Conservation (phyloP, 352 stramenopile species). For the Pythium volutum region DNA sequence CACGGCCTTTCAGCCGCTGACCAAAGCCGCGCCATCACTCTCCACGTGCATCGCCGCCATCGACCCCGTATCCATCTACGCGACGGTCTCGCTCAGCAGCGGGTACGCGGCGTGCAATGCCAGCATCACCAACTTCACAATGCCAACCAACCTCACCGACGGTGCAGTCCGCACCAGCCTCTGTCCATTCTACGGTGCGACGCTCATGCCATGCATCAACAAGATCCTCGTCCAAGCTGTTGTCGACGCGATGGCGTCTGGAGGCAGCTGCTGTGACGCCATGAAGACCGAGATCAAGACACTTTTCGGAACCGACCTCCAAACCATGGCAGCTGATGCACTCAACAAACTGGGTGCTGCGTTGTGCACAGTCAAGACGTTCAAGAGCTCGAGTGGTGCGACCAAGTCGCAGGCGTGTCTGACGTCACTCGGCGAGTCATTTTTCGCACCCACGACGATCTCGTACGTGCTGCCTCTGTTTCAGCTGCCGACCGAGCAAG, state of each 20-base stretch:
- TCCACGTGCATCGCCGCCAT: conserved; percentile 40
- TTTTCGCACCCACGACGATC: conserved; percentile 14
- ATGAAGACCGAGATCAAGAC: conserved; percentile 36
- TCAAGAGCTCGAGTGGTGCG: conserved; percentile 24
- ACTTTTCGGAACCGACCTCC: conserved; percentile 32
- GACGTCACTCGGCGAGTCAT: conserved; percentile 27
- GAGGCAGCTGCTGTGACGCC: conserved; percentile 38
- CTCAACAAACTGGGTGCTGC: conserved; percentile 27
- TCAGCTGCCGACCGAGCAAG: conserved; percentile 46
- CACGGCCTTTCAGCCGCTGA: conserved; percentile 24
- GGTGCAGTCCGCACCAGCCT: conserved; percentile 9
- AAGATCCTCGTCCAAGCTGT: conserved; percentile 32
- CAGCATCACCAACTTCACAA: conserved; percentile 19
- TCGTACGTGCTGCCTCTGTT: conserved; percentile 19
- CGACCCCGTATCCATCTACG: conserved; percentile 26
- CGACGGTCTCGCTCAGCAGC: conserved; percentile 16
- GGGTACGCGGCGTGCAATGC: conserved; percentile 29
- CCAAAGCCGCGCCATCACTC: conserved; percentile 33
- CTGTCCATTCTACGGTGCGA: conserved; percentile 33
- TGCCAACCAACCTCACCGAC: conserved; percentile 4
- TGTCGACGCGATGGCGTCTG: conserved; percentile 17
- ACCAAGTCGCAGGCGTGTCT: conserved; percentile 34
- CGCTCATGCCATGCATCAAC: conserved; percentile 33
- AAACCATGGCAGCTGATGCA: conserved; percentile 29
- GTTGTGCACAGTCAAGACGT: conserved; percentile 38